Percentiles rank a stretch among this genome's conserved stretches.
Conservation (phyloP, 208 protist species). For the Acanthamoeba castellanii region DNA sequence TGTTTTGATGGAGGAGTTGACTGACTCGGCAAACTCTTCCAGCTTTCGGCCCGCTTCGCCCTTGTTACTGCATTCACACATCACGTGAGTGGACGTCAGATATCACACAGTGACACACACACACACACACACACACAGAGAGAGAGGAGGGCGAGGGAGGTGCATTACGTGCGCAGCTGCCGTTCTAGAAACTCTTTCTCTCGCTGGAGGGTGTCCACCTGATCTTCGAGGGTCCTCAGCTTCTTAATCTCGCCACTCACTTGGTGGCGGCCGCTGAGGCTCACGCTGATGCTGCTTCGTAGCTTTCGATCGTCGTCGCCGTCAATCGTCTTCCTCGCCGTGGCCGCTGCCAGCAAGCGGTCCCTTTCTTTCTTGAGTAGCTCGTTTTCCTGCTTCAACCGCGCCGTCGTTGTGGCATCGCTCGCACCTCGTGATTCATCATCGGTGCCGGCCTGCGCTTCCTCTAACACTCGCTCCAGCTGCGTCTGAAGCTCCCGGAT, state of each 20-base stretch:
- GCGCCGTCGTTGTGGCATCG: background rate
- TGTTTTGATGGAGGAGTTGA: conserved; percentile 51
- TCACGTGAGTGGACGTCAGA: background rate
- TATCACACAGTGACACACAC: no score
- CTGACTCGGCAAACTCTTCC: conserved; percentile 56
- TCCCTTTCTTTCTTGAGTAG: conserved; percentile 57
- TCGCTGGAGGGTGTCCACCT: conserved; percentile 29
- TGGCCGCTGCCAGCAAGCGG: conserved; percentile 19
- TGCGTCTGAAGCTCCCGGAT: conserved; percentile 35
- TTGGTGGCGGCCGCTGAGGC: conserved; percentile 36
- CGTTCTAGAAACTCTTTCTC: conserved; percentile 61
- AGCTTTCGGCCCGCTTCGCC: conserved; percentile 44
- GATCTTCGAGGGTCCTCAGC: conserved; percentile 6
- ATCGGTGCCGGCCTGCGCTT: background rate
- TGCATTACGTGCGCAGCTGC: conserved; percentile 26
- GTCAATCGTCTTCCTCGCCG: background rate
- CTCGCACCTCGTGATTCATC: background rate
- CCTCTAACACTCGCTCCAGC: background rate
- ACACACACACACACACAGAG: no score
- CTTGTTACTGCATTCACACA: background rate
- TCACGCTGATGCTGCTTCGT: background rate
- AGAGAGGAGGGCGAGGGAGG: background rate
- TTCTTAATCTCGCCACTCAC: conserved; percentile 34
- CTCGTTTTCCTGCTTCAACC: conserved; percentile 58
- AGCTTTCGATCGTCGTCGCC: conserved; percentile 14